A percentile compares a stretch with the other conserved stretches of the same genome.
Conservation (phyloP, 306 rosid genomes). For the Citrullus amarus region DNA sequence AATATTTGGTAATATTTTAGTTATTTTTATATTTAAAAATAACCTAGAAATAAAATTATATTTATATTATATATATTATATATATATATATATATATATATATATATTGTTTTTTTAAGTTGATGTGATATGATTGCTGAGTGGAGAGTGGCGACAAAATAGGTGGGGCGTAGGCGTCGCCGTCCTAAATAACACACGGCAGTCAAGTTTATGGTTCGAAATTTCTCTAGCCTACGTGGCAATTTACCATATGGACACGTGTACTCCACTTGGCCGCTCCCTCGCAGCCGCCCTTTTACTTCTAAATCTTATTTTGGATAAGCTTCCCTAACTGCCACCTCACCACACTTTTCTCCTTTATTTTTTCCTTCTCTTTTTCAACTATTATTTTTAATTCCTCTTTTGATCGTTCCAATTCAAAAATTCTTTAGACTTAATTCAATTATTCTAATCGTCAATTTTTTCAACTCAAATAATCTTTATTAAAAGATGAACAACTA, state of each 20-base stretch:
- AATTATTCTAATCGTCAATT: no score
- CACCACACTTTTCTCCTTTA: background rate
- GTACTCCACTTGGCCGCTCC: conserved; percentile 1
- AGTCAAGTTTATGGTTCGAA: background rate
- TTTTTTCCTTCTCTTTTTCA: background rate
- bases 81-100: no score
- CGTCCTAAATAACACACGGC: background rate
- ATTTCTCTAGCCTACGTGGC: background rate
- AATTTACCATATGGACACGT: fast-evolving
- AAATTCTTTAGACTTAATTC: no score
- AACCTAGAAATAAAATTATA: no score
- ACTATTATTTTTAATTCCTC: background rate
- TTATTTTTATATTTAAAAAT: no score
- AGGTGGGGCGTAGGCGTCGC: background rate
- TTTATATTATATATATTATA: no score
- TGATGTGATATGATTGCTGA: background rate
- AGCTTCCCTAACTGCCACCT: background rate
- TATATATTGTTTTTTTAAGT: no score
- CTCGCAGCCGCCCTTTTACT: background rate
- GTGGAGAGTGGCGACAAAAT: background rate
- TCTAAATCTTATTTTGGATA: background rate
- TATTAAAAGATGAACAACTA: no score
- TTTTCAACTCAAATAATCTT: no score
- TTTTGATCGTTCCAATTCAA: no score
- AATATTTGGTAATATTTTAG: no score